A percentile compares a stretch with the other conserved stretches of the same genome.
phyloP scores from a whole-genome alignment of 2,329 filamentous ascomycete genomes.

The Xylariaceae sp. region DNA sequence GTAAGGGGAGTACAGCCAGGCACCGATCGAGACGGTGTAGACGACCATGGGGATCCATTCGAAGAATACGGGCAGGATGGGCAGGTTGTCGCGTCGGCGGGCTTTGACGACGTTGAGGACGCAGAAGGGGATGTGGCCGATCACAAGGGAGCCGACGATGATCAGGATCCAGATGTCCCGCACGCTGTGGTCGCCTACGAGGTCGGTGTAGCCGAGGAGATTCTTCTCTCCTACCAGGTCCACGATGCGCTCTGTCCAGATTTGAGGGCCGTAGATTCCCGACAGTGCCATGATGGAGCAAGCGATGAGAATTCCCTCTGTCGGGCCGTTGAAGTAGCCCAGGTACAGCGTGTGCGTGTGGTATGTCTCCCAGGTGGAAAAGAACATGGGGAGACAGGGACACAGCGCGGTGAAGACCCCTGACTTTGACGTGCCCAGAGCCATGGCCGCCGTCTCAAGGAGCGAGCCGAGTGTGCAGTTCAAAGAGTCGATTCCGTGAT shows the following conservation, averaged over 20 bases:
- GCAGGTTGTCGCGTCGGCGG: constrained; percentile 65
- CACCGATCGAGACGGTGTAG: constrained; percentile 68
- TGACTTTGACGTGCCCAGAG: constrained; percentile 74
- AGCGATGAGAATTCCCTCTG: constrained; percentile 88
- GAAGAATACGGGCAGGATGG: constrained; percentile 77
- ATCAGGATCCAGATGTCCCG: constrained; percentile 83
- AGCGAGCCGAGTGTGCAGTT: constrained; percentile 94
- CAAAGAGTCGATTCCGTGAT: constrained; percentile 96
- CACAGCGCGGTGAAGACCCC: constrained; percentile 89
- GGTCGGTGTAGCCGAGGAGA: constrained; percentile 48
- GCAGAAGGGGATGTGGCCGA: constrained; percentile 82
- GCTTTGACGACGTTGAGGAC: constrained; percentile 80
- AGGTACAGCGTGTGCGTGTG: constrained; percentile 97
- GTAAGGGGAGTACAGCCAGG: constrained; percentile 88
- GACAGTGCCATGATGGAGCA: constrained; percentile 81
- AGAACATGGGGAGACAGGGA: constrained; percentile 96
- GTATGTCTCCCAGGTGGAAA: constrained; percentile 99
- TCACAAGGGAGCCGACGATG: constrained; percentile 61
- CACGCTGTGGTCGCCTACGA: constrained; percentile 70
- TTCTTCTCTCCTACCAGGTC: constrained; percentile 60
- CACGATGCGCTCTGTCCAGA: constrained; percentile 76
- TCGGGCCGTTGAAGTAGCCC: constrained; percentile 94
- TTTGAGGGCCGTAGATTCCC: constrained; percentile 79
- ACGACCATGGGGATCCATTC: constrained; percentile 92
- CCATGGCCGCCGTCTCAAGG: constrained; percentile 90